These are phyloP conservation scores for Bryum argenteum DNA, from an alignment of 225 moss, liverwort and hornwort genomes.

Conservation along the genomic window DNA sequence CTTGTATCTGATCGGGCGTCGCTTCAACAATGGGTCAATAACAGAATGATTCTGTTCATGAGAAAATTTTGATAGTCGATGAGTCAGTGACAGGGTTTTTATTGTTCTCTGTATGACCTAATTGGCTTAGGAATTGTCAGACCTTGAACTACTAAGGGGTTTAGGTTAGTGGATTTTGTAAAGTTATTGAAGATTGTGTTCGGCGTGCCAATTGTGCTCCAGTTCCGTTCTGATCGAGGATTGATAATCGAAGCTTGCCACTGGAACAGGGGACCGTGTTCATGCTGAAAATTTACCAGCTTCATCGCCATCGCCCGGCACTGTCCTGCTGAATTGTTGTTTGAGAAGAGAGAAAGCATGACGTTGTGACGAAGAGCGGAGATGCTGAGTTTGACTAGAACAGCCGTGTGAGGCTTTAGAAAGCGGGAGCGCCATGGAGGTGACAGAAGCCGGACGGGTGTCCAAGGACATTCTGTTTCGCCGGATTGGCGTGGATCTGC, in stretches of 20 bases:
- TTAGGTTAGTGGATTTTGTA: background rate
- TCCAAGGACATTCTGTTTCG: slow-evolving; percentile 69
- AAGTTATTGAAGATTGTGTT: background rate
- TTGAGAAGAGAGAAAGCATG: background rate
- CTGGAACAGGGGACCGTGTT: slow-evolving; percentile 2
- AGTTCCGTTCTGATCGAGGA: no score
- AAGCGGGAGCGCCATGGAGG: slow-evolving; percentile 43
- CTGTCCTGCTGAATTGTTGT: background rate
- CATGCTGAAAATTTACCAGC: slow-evolving; percentile 18
- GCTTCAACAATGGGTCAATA: background rate
- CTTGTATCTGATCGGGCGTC: background rate
- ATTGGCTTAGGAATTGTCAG: background rate
- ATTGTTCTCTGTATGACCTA: background rate
- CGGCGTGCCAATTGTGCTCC: background rate
- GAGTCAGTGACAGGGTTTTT: background rate
- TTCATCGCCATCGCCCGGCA: slow-evolving; percentile 13
- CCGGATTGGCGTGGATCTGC: slow-evolving; percentile 82
- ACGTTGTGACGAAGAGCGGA: slow-evolving; percentile 21
- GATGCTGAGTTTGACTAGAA: slow-evolving; percentile 11
- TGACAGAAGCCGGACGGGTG: slow-evolving; percentile 40
- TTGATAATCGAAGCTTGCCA: background rate
- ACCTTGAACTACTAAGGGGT: background rate
- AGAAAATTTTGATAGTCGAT: background rate
- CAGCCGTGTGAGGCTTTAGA: slow-evolving; percentile 22
- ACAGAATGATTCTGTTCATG: background rate